Evolutionary conservation across 177 flowering plant genomes (phyloP).

Genomic region (Telopea speciosissima): DNA sequence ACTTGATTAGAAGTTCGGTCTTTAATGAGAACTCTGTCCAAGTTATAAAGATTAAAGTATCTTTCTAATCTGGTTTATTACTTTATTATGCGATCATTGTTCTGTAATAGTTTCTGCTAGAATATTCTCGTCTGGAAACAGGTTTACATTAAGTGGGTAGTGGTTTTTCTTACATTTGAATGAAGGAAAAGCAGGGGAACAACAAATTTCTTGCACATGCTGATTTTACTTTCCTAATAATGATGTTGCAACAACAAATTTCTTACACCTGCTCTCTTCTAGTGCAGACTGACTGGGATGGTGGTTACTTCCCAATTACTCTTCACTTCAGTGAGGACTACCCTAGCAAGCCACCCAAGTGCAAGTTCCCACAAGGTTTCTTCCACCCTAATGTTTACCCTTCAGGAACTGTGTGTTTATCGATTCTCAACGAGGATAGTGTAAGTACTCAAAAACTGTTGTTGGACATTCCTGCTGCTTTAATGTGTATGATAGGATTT

Average conservation of each 20-base stretch:
- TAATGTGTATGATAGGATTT: background rate
- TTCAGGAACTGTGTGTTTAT: conserved; percentile 61
- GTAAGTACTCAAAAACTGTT: conserved; percentile 26
- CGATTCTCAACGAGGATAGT: conserved; percentile 60
- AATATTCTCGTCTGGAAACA: too few species aligned
- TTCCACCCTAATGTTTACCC: conserved; percentile 69
- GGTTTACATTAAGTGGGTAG: too few species aligned
- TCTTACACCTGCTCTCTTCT: background rate
- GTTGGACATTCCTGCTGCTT: background rate
- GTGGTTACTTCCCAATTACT: conserved; percentile 46
- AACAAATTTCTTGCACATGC: background rate
- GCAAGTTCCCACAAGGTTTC: conserved; percentile 57
- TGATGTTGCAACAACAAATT: background rate
- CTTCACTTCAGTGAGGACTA: conserved; percentile 55
- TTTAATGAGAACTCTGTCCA: too few species aligned
- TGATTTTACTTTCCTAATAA: background rate
- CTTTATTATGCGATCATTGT: too few species aligned
- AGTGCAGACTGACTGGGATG: conserved; percentile 65
- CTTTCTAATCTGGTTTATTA: too few species aligned
- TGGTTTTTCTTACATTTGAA: background rate
- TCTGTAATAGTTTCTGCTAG: too few species aligned
- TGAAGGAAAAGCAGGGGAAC: background rate
- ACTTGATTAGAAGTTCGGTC: too few species aligned
- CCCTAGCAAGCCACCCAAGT: conserved; percentile 62
- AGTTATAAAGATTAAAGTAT: too few species aligned